These are phyloP conservation scores for Sporisorium scitamineum DNA, from an alignment of 1,284 basidiomycete species.

Conservation along the genomic window DNA sequence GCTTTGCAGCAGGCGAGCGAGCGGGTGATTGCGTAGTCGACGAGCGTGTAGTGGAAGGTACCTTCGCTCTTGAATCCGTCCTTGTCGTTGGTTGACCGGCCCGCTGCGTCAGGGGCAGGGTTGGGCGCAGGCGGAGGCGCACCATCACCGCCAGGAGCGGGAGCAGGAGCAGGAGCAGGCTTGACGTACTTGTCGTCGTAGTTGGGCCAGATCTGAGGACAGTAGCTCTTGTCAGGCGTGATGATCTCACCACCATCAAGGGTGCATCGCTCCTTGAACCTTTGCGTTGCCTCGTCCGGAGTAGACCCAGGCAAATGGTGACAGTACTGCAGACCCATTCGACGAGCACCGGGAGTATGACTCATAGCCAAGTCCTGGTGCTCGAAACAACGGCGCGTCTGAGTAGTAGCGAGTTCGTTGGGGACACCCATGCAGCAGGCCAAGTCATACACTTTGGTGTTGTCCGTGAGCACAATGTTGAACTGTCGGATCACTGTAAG, in stretches of 20 bases:
- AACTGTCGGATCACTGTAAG: constrained; percentile 14
- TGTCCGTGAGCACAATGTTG: constrained; percentile 44
- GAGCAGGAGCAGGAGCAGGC: constrained; percentile 7
- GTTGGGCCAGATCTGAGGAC: constrained; percentile 37
- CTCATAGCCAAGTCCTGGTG: constrained; percentile 15
- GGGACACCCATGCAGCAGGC: constrained; percentile 29
- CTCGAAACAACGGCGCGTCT: constrained; percentile 14
- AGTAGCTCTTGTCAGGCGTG: constrained; percentile 17
- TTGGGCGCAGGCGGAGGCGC: background rate
- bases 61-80: constrained; percentile 33
- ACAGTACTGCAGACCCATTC: constrained; percentile 29
- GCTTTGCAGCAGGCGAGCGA: constrained; percentile 26
- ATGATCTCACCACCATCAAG: background rate
- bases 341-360: constrained; percentile 11
- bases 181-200: constrained; percentile 26
- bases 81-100: constrained; percentile 27
- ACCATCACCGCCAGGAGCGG: background rate
- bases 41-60: constrained; percentile 34
- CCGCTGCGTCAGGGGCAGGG: constrained; percentile 1
- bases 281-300: background rate
- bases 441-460: constrained; percentile 35
- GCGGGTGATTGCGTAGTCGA: constrained; percentile 38
- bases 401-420: background rate
- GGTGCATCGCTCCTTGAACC: constrained; percentile 17
- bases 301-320: constrained; percentile 8